Evolutionary conservation across 306 rosid genomes (phyloP).

Genomic region (Albizia julibrissin): DNA sequence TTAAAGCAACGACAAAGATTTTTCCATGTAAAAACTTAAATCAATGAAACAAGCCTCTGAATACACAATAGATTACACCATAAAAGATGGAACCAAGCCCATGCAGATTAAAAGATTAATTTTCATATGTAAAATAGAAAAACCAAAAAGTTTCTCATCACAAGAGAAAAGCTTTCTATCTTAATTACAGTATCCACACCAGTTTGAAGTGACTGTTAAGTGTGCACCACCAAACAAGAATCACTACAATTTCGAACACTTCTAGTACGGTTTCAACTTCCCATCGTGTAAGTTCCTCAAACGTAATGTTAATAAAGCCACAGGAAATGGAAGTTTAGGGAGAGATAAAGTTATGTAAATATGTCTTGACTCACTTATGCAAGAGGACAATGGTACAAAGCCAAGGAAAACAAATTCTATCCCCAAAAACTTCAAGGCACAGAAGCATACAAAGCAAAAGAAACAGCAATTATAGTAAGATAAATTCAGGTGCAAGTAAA

Average conservation of each 20-base stretch:
- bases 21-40: constrained; percentile 3
- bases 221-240: constrained; percentile 1
- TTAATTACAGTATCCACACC: constrained; percentile 17
- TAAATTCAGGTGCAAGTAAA: not conserved
- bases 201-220: too few relatives aligned
- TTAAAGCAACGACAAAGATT: not conserved
- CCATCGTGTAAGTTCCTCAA: not conserved
- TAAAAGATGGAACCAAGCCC: constrained; percentile 5
- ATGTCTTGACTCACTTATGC: not conserved
- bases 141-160: not conserved
- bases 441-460: constrained; percentile 1
- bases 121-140: not conserved
- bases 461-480: not conserved
- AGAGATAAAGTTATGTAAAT: not conserved
- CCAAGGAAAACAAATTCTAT: not conserved
- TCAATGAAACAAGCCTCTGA: constrained; percentile 11
- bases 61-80: constrained; percentile 15
- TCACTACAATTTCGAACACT: not conserved
- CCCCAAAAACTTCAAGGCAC: constrained; percentile 7
- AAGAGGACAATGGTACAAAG: not conserved
- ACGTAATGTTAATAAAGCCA: constrained; percentile 17
- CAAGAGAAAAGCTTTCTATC: not conserved
- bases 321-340: not conserved
- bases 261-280: not conserved
- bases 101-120: constrained; percentile 21